phyloP scores from a whole-genome alignment of 805 yeast genomes.

The Metschnikowia lunata region DNA sequence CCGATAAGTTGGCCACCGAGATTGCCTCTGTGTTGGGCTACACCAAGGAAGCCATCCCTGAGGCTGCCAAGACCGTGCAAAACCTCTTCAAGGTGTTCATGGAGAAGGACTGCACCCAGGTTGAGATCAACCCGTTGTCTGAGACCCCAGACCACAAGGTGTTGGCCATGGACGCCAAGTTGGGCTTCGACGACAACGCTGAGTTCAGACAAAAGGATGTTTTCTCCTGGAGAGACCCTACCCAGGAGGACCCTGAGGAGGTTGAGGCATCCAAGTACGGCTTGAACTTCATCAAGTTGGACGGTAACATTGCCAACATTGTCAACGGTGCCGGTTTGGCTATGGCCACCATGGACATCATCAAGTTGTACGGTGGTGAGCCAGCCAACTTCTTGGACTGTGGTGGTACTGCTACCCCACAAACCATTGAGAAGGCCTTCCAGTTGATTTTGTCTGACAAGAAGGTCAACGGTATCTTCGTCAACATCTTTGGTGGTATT shows the following conservation, averaged over 20 bases:
- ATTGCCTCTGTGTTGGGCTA: constrained; percentile 82
- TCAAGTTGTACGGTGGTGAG: constrained; percentile 95
- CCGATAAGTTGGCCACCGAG: constrained; percentile 67
- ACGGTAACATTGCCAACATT: constrained; percentile 97
- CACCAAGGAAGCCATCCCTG: constrained; percentile 68
- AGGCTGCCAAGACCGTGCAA: constrained; percentile 83
- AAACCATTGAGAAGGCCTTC: constrained; percentile 96
- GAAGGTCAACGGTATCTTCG: constrained; percentile 91
- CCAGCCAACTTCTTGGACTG: constrained; percentile 99
- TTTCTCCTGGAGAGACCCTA: constrained; percentile 91
- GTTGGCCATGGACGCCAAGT: constrained; percentile 98
- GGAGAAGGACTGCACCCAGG: constrained; percentile 95
- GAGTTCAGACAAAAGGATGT: constrained; percentile 91
- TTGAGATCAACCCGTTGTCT: constrained; percentile 96
- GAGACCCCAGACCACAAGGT: constrained; percentile 89
- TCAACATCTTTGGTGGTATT: constrained; percentile 98
- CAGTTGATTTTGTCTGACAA: constrained; percentile 85
- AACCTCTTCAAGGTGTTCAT: constrained; percentile 83
- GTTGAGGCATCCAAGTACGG: constrained; percentile 86
- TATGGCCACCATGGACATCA: constrained; percentile 99
- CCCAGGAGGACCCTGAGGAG: constrained; percentile 98
- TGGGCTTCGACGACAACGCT: constrained; percentile 96
- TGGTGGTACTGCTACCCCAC: constrained; percentile 99
- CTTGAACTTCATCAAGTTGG: constrained; percentile 93
- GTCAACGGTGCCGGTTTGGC: constrained; percentile 99